Evolutionary conservation across 23 red algal species (phyloP).

Genomic region (Gracilariopsis chorda): DNA sequence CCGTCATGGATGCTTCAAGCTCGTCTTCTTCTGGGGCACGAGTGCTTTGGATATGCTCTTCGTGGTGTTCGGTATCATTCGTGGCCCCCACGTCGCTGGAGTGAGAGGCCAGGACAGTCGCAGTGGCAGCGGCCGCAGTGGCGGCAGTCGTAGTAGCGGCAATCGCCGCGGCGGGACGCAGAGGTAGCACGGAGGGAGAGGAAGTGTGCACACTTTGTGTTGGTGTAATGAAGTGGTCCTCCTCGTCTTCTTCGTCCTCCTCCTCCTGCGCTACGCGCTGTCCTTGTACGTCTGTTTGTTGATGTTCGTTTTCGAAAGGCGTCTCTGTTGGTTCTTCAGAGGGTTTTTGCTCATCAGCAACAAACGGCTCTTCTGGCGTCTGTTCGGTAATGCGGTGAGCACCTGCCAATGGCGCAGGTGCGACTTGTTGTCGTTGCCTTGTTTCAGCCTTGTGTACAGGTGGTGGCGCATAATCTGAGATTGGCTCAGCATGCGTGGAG

Average conservation of each 20-base stretch:
- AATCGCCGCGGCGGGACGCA: neutral
- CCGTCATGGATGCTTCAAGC: neutral
- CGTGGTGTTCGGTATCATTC: neutral
- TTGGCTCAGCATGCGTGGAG: neutral
- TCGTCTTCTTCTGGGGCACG: neutral
- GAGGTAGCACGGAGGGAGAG: neutral
- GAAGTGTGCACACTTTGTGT: conserved; percentile 22
- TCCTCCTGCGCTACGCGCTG: neutral
- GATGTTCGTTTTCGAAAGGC: neutral
- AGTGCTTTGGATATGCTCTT: neutral
- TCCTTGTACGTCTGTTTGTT: neutral
- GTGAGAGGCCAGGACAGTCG: neutral
- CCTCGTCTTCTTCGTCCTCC: conserved; percentile 4
- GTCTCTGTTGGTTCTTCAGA: too few relatives aligned
- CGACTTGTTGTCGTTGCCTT: too few relatives aligned
- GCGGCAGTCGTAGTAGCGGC: neutral
- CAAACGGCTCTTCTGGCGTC: too few relatives aligned
- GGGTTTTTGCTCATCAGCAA: too few relatives aligned
- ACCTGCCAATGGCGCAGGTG: too few relatives aligned
- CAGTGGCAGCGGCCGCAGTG: neutral
- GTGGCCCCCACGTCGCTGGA: neutral
- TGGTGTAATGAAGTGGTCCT: conserved; percentile 48
- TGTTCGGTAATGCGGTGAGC: too few relatives aligned
- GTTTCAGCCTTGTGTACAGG: neutral
- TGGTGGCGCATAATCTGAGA: neutral